Evolutionary conservation across 768 basidiomycete species (phyloP), one percentile per base, ranked within the genome.

Genomic region (Rhizopogon vulgaris): DNA sequence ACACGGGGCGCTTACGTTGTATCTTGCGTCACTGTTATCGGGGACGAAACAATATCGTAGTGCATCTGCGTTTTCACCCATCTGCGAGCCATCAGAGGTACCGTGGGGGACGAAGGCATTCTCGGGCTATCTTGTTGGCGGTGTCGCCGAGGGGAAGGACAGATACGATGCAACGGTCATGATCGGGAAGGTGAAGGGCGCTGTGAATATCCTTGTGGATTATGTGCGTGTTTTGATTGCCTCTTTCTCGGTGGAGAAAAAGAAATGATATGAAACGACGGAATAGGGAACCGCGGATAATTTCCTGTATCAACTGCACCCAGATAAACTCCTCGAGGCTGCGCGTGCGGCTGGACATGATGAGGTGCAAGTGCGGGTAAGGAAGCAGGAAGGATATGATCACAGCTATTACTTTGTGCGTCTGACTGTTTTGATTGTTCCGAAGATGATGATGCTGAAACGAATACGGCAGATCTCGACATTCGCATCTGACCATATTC

Each of bases 61-160:
- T 17, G 89, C 80, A 6, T 94, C 92, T 6, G 95, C 92, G 0
- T 97, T 98, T 64, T 73, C 91, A 28, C 88, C 89, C 1, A 83
- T 90, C 49, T 75, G 84, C 47, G 97, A 97, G 69, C 94, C 95
- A 0, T 84, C 84, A 12, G 79, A 85, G 48, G 85, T 83, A 45
- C 85, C 87, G 2, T 97, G 95, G 95, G 95, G 95, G 22, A 75
- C 85, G 63, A 95, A 94, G 64, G 94, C 93, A 2, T 96, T 98
- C 72, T 64, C 60, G 3, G 90, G 91, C 14, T 97, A 95, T 70
- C 79, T 97, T 22, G 70, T 78, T 43, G 85, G 84, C 32, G 87
- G 91, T 18, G 56, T 84, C 41, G 76, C 84, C 52, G 93, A 96
- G 70, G 95, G 86, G 5, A 78, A 77, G 52, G 70, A 64, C 25